Conservation (phyloP, 164 flowering plant genomes). For the Houttuynia cordata region DNA sequence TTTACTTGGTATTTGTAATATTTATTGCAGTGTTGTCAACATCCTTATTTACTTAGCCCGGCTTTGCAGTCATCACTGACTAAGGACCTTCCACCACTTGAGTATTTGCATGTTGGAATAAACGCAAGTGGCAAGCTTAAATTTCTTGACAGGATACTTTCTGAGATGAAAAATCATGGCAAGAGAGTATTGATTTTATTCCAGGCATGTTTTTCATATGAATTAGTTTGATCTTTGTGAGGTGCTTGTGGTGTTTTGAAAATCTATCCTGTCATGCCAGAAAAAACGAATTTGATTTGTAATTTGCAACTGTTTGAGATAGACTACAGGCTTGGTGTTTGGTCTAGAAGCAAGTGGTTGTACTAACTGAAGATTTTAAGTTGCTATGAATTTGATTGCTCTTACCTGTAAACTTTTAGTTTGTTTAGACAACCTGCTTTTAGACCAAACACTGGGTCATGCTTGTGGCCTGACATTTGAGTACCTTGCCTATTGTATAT, state of each 20-base stretch:
- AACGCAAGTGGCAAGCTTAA: constrained; percentile 83
- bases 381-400: no score
- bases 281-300: not conserved
- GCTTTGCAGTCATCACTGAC: constrained; percentile 32
- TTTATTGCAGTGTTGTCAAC: constrained; percentile 70
- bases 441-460: no score
- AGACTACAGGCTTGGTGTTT: no score
- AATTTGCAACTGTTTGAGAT: no score
- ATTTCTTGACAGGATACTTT: constrained; percentile 62
- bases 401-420: no score
- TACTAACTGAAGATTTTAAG: no score
- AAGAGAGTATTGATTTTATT: constrained; percentile 55
- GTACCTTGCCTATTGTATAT: no score
- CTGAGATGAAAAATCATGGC: constrained; percentile 34
- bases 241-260: not conserved
- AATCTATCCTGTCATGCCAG: not conserved
- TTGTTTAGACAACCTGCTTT: no score
- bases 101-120: constrained; percentile 52
- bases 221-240: not conserved
- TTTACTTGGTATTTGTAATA: no score
- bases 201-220: constrained; percentile 37
- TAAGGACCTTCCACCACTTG: constrained; percentile 20
- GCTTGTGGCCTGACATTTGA: no score
- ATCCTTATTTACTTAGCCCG: constrained; percentile 63
- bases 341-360: no score